Conservation (phyloP, 1,284 basidiomycete genomes). For the Leccinum angustisporum region DNA sequence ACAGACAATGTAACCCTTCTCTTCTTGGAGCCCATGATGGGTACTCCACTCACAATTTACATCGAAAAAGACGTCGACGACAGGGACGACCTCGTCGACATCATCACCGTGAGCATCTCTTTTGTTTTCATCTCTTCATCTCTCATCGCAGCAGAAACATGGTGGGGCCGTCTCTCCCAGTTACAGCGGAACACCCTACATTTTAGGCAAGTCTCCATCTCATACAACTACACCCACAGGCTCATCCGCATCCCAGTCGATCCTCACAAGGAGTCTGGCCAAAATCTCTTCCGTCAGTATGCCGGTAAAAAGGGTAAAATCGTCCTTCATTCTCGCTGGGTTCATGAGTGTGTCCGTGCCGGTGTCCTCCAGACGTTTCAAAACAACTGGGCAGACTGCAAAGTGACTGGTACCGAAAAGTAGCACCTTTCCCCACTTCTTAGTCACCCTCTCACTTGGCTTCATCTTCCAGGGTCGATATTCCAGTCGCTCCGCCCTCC, state of each 20-base stretch:
- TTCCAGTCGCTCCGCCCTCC: constrained; percentile 34
- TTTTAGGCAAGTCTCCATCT: constrained; percentile 58
- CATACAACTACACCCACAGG: constrained; percentile 7
- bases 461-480: constrained; percentile 27
- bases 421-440: constrained; percentile 32
- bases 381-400: constrained; percentile 74
- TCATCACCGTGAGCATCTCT: constrained; percentile 54
- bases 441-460: constrained; percentile 8
- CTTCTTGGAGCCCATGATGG: constrained; percentile 79
- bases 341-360: constrained; percentile 67
- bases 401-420: constrained; percentile 73
- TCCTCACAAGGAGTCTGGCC: constrained; percentile 74
- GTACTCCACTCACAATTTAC: constrained; percentile 69
- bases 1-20: constrained; percentile 41
- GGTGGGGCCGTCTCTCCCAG: constrained; percentile 69
- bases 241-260: constrained; percentile 38
- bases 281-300: constrained; percentile 75
- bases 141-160: constrained; percentile 50
- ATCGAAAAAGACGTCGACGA: constrained; percentile 77
- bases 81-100: constrained; percentile 57
- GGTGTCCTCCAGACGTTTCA: constrained; percentile 69
- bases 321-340: constrained; percentile 69
- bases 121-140: background rate
- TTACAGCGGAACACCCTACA: constrained; percentile 73
- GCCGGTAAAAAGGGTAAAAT: constrained; percentile 74